Conservation (phyloP, 495 filamentous ascomycete genomes). For the Pyronema omphalodes region DNA sequence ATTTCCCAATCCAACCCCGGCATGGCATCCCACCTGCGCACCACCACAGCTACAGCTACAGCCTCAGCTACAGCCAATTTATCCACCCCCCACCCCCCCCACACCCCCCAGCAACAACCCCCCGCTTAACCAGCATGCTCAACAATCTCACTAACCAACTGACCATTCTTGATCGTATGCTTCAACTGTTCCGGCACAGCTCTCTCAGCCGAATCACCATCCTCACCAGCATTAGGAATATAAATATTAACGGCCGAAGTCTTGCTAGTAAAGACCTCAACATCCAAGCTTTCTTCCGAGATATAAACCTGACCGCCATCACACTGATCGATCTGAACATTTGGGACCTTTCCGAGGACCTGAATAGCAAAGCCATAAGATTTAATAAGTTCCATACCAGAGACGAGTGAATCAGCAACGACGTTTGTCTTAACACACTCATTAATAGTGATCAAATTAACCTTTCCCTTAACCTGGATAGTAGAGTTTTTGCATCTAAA, state of each 20-base stretch:
- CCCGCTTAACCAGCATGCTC: constrained; percentile 22
- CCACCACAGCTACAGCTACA: too few relatives aligned
- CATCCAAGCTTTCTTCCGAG: constrained; percentile 50
- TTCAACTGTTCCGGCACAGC: constrained; percentile 62
- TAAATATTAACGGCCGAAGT: constrained; percentile 69
- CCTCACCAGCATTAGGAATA: constrained; percentile 38
- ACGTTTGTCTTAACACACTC: constrained; percentile 71
- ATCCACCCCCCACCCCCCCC: too few relatives aligned
- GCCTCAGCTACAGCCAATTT: too few relatives aligned
- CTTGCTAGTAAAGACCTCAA: constrained; percentile 79
- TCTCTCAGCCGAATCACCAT: constrained; percentile 64
- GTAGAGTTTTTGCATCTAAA: constrained; percentile 78
- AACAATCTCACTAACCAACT: constrained; percentile 28
- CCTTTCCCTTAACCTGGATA: constrained; percentile 75
- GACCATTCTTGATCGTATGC: constrained; percentile 18
- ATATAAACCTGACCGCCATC: constrained; percentile 80
- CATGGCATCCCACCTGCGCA: too few relatives aligned
- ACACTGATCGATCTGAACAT: constrained; percentile 77
- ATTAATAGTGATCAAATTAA: constrained; percentile 84
- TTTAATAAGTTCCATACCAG: constrained; percentile 84
- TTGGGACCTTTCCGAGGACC: constrained; percentile 66
- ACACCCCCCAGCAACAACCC: not conserved
- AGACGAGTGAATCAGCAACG: constrained; percentile 76
- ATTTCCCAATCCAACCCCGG: too few relatives aligned
- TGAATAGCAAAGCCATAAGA: constrained; percentile 80